These are phyloP conservation scores for Alternaria metachromatica DNA, from an alignment of 2,329 filamentous ascomycete species.

Conservation along the genomic window DNA sequence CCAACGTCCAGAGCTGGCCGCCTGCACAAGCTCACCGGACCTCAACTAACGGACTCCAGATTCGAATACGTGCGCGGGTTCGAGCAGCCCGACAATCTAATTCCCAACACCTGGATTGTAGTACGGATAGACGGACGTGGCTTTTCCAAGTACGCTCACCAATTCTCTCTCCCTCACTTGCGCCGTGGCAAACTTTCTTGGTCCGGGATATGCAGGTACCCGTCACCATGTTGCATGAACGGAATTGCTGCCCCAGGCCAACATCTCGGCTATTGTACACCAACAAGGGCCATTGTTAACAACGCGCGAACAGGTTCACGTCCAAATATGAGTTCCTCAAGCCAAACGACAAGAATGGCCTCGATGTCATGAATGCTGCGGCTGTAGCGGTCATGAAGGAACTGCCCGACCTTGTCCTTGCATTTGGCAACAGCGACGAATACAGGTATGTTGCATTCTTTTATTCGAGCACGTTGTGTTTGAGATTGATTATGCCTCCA, in stretches of 20 bases:
- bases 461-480: constrained; percentile 9
- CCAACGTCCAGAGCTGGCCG: background rate
- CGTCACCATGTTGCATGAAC: constrained; percentile 17
- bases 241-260: constrained; percentile 7
- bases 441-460: constrained; percentile 67
- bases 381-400: constrained; percentile 85
- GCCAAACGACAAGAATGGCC: constrained; percentile 85
- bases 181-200: constrained; percentile 5
- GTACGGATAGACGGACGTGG: constrained; percentile 92
- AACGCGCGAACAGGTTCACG: constrained; percentile 67
- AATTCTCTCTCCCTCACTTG: constrained; percentile 8
- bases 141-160: constrained; percentile 78
- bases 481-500: constrained; percentile 22
- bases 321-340: constrained; percentile 85
- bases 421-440: constrained; percentile 94
- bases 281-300: constrained; percentile 10
- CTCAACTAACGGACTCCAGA: constrained; percentile 56
- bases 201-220: constrained; percentile 25
- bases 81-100: constrained; percentile 78
- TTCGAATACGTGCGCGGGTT: constrained; percentile 94
- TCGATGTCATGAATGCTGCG: constrained; percentile 93
- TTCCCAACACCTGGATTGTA: constrained; percentile 95
- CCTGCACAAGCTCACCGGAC: constrained; percentile 8
- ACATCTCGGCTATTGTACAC: constrained; percentile 5
- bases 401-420: constrained; percentile 82